Evolutionary conservation across 768 basidiomycete species (phyloP).

Genomic region (Leccinum pellstonianum): DNA sequence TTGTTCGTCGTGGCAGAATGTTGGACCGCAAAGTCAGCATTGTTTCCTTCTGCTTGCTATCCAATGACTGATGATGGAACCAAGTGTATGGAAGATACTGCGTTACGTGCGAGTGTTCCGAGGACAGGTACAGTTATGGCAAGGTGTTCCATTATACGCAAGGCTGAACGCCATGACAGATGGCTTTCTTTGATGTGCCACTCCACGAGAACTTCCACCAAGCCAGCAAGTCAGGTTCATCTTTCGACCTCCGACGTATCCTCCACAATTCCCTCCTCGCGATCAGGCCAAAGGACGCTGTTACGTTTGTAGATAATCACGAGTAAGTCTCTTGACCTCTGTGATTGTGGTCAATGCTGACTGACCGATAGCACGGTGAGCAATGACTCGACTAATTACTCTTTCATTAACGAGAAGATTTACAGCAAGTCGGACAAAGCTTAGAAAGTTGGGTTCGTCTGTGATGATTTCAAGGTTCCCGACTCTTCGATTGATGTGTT

Average conservation of each 20-base stretch:
- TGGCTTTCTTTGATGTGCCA: slow-evolving; percentile 77
- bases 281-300: slow-evolving; percentile 71
- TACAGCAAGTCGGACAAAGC: slow-evolving; percentile 65
- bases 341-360: not conserved
- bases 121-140: slow-evolving; percentile 52
- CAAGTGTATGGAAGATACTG: slow-evolving; percentile 49
- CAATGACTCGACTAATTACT: slow-evolving; percentile 25
- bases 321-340: slow-evolving; percentile 51
- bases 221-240: slow-evolving; percentile 65
- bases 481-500: not conserved
- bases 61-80: not conserved
- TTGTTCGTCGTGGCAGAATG: slow-evolving; percentile 79
- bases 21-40: slow-evolving; percentile 70
- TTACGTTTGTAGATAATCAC: slow-evolving; percentile 90
- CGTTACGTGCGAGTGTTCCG: slow-evolving; percentile 60
- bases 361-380: slow-evolving; percentile 56
- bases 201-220: slow-evolving; percentile 80
- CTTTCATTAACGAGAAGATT: slow-evolving; percentile 1
- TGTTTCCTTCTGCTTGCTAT: not conserved
- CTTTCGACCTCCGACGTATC: slow-evolving; percentile 76
- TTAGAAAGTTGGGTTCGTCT: slow-evolving; percentile 77
- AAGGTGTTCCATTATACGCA: not conserved
- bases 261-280: slow-evolving; percentile 69
- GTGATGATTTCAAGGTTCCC: not conserved
- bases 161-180: not conserved